A percentile compares a stretch with the other conserved stretches of the same genome.
Conservation (phyloP, 257 asterid species). For the Avicennia marina region DNA sequence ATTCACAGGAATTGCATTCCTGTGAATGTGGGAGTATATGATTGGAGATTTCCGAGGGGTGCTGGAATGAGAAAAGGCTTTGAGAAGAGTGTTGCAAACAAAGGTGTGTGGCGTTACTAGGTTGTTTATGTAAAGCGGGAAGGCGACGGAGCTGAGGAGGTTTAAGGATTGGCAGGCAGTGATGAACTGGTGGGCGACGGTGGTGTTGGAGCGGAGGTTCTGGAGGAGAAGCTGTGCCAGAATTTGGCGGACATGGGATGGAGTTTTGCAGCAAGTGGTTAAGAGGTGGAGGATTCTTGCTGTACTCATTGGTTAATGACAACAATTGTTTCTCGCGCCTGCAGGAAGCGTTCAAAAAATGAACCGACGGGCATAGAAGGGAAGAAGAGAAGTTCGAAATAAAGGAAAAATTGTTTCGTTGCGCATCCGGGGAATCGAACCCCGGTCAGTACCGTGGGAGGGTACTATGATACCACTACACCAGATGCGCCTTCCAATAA, state of each 20-base stretch:
- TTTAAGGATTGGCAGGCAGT: slow-evolving; percentile 38
- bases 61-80: slow-evolving; percentile 49
- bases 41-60: slow-evolving; percentile 26
- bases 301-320: slow-evolving; percentile 20
- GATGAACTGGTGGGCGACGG: slow-evolving; percentile 47
- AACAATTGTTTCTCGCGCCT: no score
- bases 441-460: slow-evolving; percentile 99
- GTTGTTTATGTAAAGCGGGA: slow-evolving; percentile 46
- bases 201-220: slow-evolving; percentile 44
- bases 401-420: no score
- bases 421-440: slow-evolving; percentile 99
- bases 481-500: slow-evolving; percentile 99
- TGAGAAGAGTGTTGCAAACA: slow-evolving; percentile 61
- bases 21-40: slow-evolving; percentile 49
- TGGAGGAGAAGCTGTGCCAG: slow-evolving; percentile 49
- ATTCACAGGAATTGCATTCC: slow-evolving; percentile 26
- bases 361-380: no score
- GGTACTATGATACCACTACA: slow-evolving; percentile 99
- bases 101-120: slow-evolving; percentile 42
- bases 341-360: no score
- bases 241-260: slow-evolving; percentile 46
- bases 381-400: no score
- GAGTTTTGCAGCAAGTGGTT: slow-evolving; percentile 19
- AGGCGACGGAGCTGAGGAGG: slow-evolving; percentile 47
- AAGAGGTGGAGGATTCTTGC: slow-evolving; percentile 26